phyloP scores from a whole-genome alignment of 148 eudicot genomes.

The Chenopodium formosanum region DNA sequence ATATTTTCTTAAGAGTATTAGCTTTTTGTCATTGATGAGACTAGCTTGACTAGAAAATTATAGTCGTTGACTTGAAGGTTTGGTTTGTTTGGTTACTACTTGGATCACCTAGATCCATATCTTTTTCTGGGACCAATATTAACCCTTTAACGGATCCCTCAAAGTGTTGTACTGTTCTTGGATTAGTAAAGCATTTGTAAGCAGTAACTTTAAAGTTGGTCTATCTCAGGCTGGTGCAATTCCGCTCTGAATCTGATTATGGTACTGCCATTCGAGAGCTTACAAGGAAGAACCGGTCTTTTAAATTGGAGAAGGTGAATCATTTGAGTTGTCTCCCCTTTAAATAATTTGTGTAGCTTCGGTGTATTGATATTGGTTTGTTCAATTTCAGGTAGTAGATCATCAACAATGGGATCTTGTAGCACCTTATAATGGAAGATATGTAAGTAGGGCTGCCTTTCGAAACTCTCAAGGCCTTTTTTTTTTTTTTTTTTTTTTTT shows the following conservation, averaged over 20 bases:
- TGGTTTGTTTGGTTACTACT: too few relatives aligned
- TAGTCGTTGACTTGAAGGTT: too few relatives aligned
- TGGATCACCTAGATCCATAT: too few relatives aligned
- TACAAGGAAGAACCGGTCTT: constrained; percentile 44
- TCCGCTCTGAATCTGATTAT: constrained; percentile 43
- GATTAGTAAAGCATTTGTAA: not conserved
- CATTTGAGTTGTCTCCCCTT: not conserved
- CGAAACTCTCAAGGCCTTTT: not conserved
- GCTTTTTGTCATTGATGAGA: too few relatives aligned
- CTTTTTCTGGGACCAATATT: not conserved
- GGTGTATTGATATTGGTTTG: constrained; percentile 10
- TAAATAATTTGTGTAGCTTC: not conserved
- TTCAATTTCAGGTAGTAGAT: constrained; percentile 44
- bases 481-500: too few relatives aligned
- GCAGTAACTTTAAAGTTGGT: not conserved
- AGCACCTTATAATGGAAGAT: constrained; percentile 50
- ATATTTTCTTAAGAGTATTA: too few relatives aligned
- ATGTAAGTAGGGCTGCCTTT: constrained; percentile 45
- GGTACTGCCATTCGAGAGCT: constrained; percentile 39
- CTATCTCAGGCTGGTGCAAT: constrained; percentile 56
- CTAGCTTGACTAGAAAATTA: too few relatives aligned
- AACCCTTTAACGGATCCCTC: not conserved
- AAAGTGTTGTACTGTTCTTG: not conserved
- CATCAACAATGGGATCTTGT: constrained; percentile 45
- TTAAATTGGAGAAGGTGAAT: constrained; percentile 52